Evolutionary conservation across 2,329 filamentous ascomycete genomes (phyloP).

Genomic region (Verticillium nubilum): DNA sequence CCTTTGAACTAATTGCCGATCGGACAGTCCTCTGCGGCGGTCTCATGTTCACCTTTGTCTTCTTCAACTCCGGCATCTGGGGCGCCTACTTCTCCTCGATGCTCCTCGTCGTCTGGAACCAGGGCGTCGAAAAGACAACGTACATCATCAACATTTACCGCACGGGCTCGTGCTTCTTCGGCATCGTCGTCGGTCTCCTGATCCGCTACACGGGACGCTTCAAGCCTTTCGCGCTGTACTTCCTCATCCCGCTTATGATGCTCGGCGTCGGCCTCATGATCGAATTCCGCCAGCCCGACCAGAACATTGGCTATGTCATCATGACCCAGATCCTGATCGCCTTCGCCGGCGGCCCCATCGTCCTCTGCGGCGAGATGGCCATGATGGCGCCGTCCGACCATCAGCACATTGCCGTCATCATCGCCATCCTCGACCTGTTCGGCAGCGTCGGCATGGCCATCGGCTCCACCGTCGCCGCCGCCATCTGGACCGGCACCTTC

Average conservation of each 20-base stretch:
- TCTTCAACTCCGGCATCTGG: constrained; percentile 31
- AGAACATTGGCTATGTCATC: constrained; percentile 47
- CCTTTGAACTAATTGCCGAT: constrained; percentile 25
- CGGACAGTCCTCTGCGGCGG: constrained; percentile 31
- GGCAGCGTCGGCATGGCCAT: constrained; percentile 55
- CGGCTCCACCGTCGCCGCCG: constrained; percentile 54
- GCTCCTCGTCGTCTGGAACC: constrained; percentile 31
- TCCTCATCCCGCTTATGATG: constrained; percentile 49
- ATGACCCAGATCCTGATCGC: constrained; percentile 60
- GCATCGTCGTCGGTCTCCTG: constrained; percentile 21
- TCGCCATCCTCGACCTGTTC: constrained; percentile 57
- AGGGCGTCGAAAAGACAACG: constrained; percentile 24
- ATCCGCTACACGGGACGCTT: constrained; percentile 24
- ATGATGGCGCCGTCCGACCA: constrained; percentile 57
- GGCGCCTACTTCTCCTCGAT: constrained; percentile 33
- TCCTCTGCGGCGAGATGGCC: constrained; percentile 56
- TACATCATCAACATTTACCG: constrained; percentile 34
- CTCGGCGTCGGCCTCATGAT: constrained; percentile 55
- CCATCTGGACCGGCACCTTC: constrained; percentile 60
- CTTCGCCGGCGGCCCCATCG: constrained; percentile 52
- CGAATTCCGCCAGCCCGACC: constrained; percentile 47
- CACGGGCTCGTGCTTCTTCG: constrained; percentile 27
- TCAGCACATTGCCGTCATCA: constrained; percentile 53
- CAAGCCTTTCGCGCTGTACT: constrained; percentile 34
- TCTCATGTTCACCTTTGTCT: constrained; percentile 29